Evolutionary conservation across 1,284 basidiomycete species (phyloP).

Genomic region (Leucoagaricus sp.): DNA sequence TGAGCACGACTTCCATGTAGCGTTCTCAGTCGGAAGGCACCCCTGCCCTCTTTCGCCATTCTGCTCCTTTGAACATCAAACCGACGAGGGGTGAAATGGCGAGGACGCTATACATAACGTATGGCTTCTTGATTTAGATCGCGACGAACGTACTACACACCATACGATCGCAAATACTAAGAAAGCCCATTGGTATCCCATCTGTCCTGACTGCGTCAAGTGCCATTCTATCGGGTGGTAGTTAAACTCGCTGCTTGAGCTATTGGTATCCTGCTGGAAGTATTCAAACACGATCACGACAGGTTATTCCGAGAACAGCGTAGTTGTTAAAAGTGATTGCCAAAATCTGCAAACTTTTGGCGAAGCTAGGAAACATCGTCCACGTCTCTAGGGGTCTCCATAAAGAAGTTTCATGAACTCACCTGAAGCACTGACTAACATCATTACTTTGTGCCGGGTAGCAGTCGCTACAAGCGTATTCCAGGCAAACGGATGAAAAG

Average conservation of each 20-base stretch:
- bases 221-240: background rate
- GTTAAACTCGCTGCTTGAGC: background rate
- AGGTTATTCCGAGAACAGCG: conserved; percentile 13
- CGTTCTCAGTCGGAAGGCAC: no score
- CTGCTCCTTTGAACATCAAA: conserved; percentile 25
- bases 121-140: background rate
- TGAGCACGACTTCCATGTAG: no score
- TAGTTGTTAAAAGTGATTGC: conserved; percentile 32
- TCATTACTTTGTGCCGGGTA: conserved; percentile 34
- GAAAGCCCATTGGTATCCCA: conserved; percentile 35
- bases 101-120: conserved; percentile 19
- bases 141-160: conserved; percentile 14
- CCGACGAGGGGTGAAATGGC: conserved; percentile 27
- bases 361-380: conserved; percentile 22
- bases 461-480: conserved; percentile 37
- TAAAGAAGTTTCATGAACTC: conserved; percentile 1
- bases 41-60: conserved; percentile 22
- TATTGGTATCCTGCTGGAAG: background rate
- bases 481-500: conserved; percentile 33
- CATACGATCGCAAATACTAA: conserved; percentile 31
- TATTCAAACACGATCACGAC: background rate
- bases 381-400: background rate
- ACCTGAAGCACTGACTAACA: conserved; percentile 38
- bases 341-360: conserved; percentile 30
- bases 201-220: conserved; percentile 15